These are phyloP conservation scores for Periconia sp. DNA, from an alignment of 2,329 filamentous ascomycete genomes.

Conservation along the genomic window DNA sequence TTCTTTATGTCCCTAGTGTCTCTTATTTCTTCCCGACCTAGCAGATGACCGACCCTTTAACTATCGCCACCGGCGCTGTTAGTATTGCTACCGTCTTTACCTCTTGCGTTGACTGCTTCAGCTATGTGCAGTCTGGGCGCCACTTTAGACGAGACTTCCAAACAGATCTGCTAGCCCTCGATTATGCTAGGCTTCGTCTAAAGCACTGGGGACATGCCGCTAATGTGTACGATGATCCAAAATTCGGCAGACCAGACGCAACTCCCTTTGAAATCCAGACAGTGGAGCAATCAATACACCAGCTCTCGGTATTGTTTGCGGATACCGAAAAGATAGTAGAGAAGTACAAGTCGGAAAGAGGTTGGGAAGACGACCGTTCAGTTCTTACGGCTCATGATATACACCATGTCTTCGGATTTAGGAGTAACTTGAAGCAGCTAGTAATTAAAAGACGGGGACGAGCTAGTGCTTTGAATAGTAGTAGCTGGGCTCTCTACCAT, in stretches of 20 bases:
- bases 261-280: background rate
- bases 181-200: background rate
- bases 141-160: background rate
- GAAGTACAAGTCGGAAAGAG: background rate
- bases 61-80: too few relatives aligned
- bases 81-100: background rate
- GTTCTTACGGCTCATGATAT: too few relatives aligned
- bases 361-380: too few relatives aligned
- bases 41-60: too few relatives aligned
- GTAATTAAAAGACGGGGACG: too few relatives aligned
- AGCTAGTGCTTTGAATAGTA: too few relatives aligned
- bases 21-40: too few relatives aligned
- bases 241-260: background rate
- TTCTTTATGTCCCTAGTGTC: too few relatives aligned
- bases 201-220: background rate
- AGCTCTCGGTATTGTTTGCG: background rate
- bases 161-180: background rate
- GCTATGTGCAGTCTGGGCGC: background rate
- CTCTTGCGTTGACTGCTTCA: slow-evolving; percentile 1
- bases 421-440: too few relatives aligned
- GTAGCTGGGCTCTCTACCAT: too few relatives aligned
- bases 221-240: background rate
- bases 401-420: too few relatives aligned
- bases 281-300: background rate
- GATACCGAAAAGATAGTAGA: background rate